A percentile compares a stretch with the other conserved stretches of the same genome.
Conservation (phyloP, 2,329 filamentous ascomycete genomes). For the Elsinoe fawcettii region DNA sequence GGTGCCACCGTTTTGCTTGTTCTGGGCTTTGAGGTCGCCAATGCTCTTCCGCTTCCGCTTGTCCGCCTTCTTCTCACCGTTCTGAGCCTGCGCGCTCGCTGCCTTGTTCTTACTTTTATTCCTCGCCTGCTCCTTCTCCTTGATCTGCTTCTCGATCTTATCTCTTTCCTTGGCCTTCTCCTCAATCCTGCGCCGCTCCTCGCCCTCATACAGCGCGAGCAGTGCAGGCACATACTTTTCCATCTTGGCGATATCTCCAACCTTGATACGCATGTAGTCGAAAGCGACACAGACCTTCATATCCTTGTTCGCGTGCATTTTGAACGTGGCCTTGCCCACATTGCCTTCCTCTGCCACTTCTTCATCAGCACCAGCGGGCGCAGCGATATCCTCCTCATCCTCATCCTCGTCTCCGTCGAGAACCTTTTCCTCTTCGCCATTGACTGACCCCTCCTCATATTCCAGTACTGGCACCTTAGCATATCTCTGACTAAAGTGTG, state of each 20-base stretch:
- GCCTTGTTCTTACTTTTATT: conserved; percentile 21
- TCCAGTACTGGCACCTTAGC: conserved; percentile 60
- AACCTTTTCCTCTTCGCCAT: conserved; percentile 23
- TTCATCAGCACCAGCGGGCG: conserved; percentile 17
- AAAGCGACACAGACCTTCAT: conserved; percentile 66
- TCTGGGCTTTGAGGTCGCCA: neutral
- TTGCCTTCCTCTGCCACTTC: conserved; percentile 12
- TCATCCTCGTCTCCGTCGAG: conserved; percentile 23
- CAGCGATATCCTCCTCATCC: conserved; percentile 11
- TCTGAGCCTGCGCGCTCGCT: neutral
- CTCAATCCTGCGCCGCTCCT: conserved; percentile 27
- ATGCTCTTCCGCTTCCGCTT: neutral
- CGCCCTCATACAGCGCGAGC: conserved; percentile 48
- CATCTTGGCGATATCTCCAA: conserved; percentile 62
- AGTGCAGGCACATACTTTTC: conserved; percentile 56
- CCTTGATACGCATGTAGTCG: conserved; percentile 67
- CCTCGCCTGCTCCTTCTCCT: conserved; percentile 20
- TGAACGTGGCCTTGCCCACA: conserved; percentile 22
- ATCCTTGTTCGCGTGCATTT: conserved; percentile 38
- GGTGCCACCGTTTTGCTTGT: neutral
- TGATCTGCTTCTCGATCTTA: conserved; percentile 20
- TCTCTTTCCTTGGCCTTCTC: conserved; percentile 21
- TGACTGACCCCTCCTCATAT: conserved; percentile 21
- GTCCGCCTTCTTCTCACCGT: neutral
- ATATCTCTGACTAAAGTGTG: conserved; percentile 93